phyloP scores from a whole-genome alignment of 352 stramenopile genomes.

The Phytophthora pluvialis region DNA sequence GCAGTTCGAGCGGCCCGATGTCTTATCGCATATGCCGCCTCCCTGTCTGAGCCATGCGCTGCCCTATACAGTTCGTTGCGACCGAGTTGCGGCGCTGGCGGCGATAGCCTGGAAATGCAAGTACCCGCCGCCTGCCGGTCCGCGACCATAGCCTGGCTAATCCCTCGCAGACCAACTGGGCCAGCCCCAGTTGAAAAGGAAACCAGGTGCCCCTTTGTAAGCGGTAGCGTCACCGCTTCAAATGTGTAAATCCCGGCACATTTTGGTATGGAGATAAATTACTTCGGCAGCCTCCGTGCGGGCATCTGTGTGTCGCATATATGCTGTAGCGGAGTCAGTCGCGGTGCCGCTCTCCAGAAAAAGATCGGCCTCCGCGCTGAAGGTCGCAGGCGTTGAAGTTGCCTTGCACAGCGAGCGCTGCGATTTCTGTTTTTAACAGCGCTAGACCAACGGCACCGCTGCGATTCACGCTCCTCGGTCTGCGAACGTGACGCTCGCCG shows the following conservation, averaged over 20 bases:
- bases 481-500: slow-evolving; percentile 16
- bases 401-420: neutral
- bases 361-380: slow-evolving; percentile 29
- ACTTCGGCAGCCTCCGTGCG: slow-evolving; percentile 13
- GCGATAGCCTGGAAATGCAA: slow-evolving; percentile 18
- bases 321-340: slow-evolving; percentile 10
- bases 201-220: neutral
- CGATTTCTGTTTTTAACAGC: slow-evolving; percentile 35
- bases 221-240: neutral
- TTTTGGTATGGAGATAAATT: slow-evolving; percentile 29
- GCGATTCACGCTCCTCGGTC: slow-evolving; percentile 9
- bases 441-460: slow-evolving; percentile 24
- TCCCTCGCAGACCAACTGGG: slow-evolving; percentile 11
- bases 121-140: neutral
- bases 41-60: neutral
- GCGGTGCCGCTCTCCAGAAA: slow-evolving; percentile 24
- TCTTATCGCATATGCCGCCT: slow-evolving; percentile 30
- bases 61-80: slow-evolving; percentile 22
- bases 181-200: neutral
- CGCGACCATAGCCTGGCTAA: slow-evolving; percentile 11
- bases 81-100: slow-evolving; percentile 2
- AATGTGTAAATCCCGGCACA: slow-evolving; percentile 8
- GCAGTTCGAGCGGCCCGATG: slow-evolving; percentile 13
- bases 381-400: slow-evolving; percentile 41
- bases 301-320: slow-evolving; percentile 24